Base-by-base conservation (phyloP, 192 early-diverging fungal genomes). In the Mortierella claussenii region DNA sequence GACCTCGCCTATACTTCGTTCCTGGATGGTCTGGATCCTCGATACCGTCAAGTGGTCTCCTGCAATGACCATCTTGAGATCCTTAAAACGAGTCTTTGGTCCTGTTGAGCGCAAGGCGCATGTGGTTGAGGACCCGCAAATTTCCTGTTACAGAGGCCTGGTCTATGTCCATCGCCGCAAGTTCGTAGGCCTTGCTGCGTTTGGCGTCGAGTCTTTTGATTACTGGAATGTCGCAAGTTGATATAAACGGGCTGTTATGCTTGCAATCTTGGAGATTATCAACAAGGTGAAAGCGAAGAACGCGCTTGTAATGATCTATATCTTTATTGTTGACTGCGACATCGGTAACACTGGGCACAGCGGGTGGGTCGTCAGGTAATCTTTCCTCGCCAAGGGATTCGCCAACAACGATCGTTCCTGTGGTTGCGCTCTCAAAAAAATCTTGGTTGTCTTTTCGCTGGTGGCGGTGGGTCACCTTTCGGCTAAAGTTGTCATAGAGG, bases 401-500 rank as follows among this genome's bases (percentile, higher is more conserved):
- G 6, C 28, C 3, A 10, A 64, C 4, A 30, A 64, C 24, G 5
- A 54, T 32, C 15, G 61, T 44, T 7, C 36, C 61, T 26, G 50
- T 64, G 3, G 61, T 37, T 0, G 37, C 61, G 40, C 20, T 54
- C 12, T 53, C 51, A 20, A 64, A 64, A 0, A 15, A n/a, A 45
- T 64, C 61, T 4, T 11, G 17, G 20, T 54, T 54, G 40, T 27
- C 40, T 4, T 40, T 42, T 7, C 50, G 24, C 20, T 54, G 61
- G 30, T 64, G n/a, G n/a, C n/a, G n/a, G n/a, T n/a, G n/a, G n/a
- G n/a, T 31, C 0, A 13, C 33, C 21, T 44, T 64, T 21, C 40
- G 21, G 40, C 44, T 64, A 21, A 64, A 53, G 20, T 64, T 64
- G 42, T 64, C 50, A 10, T 64, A 54, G 36, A 64, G 50, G 20